Evolutionary conservation across 148 eudicot species (phyloP).

Genomic region (Agrostemma githago): DNA sequence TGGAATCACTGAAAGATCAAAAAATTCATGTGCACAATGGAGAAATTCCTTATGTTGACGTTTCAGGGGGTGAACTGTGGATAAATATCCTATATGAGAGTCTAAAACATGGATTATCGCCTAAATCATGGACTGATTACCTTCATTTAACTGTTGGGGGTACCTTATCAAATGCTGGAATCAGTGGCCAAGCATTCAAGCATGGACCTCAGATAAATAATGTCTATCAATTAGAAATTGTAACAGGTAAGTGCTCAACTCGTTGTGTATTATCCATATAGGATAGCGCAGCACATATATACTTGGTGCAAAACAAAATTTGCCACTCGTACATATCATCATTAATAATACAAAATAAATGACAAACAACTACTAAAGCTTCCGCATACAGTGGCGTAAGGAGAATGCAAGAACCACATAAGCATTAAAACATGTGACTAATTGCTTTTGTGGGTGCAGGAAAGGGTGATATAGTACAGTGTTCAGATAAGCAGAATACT

Average conservation of each 20-base stretch:
- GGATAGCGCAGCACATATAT: neutral
- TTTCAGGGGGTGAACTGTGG: conserved; percentile 79
- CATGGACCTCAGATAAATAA: conserved; percentile 94
- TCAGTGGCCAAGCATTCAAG: conserved; percentile 79
- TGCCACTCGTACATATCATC: neutral
- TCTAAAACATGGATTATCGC: conserved; percentile 62
- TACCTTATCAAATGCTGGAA: conserved; percentile 84
- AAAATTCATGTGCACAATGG: conserved; percentile 34
- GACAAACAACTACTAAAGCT: neutral
- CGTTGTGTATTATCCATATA: neutral
- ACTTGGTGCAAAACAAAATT: neutral
- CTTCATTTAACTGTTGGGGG: conserved; percentile 81
- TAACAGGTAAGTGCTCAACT: conserved; percentile 55
- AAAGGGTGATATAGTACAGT: conserved; percentile 58
- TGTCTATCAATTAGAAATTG: conserved; percentile 71
- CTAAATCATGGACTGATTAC: conserved; percentile 97
- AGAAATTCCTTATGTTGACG: conserved; percentile 49
- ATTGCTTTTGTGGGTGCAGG: conserved; percentile 38
- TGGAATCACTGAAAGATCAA: conserved; percentile 40
- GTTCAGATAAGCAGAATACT: conserved; percentile 55
- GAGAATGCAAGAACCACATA: neutral
- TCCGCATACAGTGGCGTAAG: neutral
- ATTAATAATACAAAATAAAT: neutral
- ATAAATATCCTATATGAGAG: conserved; percentile 54
- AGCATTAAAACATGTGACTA: neutral